Evolutionary conservation across 352 stramenopile species (phyloP).

Genomic region (Globisporangium abappressorium): DNA sequence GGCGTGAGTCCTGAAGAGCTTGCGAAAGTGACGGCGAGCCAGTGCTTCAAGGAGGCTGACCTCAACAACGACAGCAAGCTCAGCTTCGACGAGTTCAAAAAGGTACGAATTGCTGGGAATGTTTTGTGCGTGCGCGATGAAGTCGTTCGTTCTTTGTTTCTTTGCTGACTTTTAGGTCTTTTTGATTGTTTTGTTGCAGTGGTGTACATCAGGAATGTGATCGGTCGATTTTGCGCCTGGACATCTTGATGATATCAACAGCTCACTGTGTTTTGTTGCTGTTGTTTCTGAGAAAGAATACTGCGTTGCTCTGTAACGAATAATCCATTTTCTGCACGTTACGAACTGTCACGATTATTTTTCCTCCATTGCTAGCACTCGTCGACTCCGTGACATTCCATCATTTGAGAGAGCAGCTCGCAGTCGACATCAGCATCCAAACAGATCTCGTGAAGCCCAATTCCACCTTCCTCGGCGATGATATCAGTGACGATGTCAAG

Average conservation of each 20-base stretch:
- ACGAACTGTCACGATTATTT: constrained; percentile 3
- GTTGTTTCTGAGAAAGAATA: constrained; percentile 3
- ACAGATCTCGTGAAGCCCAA: constrained; percentile 15
- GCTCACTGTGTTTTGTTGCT: constrained; percentile 5
- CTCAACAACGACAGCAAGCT: constrained; percentile 83
- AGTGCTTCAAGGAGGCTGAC: constrained; percentile 86
- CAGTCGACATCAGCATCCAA: constrained; percentile 10
- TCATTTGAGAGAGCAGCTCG: constrained; percentile 14
- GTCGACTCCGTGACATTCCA: constrained; percentile 13
- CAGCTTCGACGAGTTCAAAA: constrained; percentile 89
- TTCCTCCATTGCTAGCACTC: background rate
- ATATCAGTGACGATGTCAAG: constrained; percentile 21
- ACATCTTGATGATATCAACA: constrained; percentile 4
- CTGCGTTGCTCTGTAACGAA: constrained; percentile 20
- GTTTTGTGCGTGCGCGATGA: background rate
- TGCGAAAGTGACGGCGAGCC: constrained; percentile 67
- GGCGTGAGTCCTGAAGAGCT: constrained; percentile 74
- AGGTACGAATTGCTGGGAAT: constrained; percentile 34
- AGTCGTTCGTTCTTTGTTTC: background rate
- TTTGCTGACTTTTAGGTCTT: constrained; percentile 7
- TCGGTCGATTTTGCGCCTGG: background rate
- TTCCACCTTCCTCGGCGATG: constrained; percentile 19
- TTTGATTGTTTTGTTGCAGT: constrained; percentile 11
- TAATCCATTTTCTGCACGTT: constrained; percentile 18
- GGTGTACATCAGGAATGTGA: constrained; percentile 22